Evolutionary conservation across 257 asterid genomes (phyloP).

Genomic region (Solanum piurae): DNA sequence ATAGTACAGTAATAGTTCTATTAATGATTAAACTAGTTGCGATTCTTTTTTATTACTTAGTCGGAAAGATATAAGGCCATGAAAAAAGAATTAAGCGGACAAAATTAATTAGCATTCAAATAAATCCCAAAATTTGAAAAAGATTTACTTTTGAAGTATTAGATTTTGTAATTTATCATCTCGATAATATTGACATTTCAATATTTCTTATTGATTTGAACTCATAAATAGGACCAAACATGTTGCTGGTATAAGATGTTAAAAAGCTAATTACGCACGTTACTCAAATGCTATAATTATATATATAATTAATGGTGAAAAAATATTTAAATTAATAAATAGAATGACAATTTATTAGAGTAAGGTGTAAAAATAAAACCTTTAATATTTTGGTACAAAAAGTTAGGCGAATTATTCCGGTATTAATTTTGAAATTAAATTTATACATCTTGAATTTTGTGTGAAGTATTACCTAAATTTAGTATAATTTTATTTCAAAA

Average conservation of each 20-base stretch:
- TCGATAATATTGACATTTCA: neutral
- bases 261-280: neutral
- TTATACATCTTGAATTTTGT: neutral
- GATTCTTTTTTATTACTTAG: too few species aligned
- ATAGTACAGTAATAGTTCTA: neutral
- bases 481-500: neutral
- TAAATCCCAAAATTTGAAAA: neutral
- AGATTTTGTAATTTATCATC: neutral
- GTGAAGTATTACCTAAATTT: neutral
- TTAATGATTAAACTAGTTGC: neutral
- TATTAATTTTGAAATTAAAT: neutral
- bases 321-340: neutral
- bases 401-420: neutral
- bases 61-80: too few species aligned
- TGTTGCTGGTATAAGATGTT: neutral
- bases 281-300: neutral
- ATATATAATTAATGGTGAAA: neutral
- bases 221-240: neutral
- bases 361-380: neutral
- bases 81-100: too few species aligned
- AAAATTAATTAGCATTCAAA: too few species aligned
- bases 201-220: neutral
- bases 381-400: neutral
- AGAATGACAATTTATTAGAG: neutral
- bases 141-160: accelerated